Base-by-base conservation (phyloP, 2,329 filamentous ascomycete genomes). In the Calonectria pauciramosa region DNA sequence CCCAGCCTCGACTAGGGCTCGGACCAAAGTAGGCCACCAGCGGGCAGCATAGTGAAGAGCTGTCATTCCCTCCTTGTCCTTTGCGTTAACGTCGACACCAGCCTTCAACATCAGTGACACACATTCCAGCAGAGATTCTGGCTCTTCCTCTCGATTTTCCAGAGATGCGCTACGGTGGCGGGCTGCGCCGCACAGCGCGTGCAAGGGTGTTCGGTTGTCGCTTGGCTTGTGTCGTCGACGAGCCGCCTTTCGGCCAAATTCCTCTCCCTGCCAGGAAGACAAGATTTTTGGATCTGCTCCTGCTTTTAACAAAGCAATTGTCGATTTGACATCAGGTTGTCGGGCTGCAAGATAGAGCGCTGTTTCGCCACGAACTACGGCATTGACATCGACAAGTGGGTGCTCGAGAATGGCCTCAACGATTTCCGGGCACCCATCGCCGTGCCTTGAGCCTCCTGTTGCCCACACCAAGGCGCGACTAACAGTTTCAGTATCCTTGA, bases 371-470 rank as follows among this genome's bases (percentile, higher is more conserved):
- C 34, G 32, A 2, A 79, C 52, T 14, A 54, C 77, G n/a, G 76
- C 76, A 38, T 86, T 85, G 23, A 85, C 74, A 65, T 86, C 76
- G 10, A 85, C 73, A 10, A 78, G 79, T 6, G 84, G 80, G 70
- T 83, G 75, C 36, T 80, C 70, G 6, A 86, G 77, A 18, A 86
- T 74, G 10, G 77, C 74, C 11, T 78, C 75, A 4, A 84, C 78
- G 10, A 83, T 72, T 8, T 78, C 75, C 3, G 76, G 10, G 18
- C 69, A 74, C 8, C 75, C n/a, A 2, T 36, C 11, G 4, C 56
- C 56, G 18, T 14, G 23, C 3, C 8, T 41, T 16, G n/a, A 71
- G 1, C 7, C 14, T 5, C 49, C 60, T 3, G 79, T 77, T 4
- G 84, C 82, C 80, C 80, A 83, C 4, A 26, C 59, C 30, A 86